These are phyloP conservation scores for Colletotrichum godetiae DNA, from an alignment of 2,329 filamentous ascomycete species.

Conservation along the genomic window DNA sequence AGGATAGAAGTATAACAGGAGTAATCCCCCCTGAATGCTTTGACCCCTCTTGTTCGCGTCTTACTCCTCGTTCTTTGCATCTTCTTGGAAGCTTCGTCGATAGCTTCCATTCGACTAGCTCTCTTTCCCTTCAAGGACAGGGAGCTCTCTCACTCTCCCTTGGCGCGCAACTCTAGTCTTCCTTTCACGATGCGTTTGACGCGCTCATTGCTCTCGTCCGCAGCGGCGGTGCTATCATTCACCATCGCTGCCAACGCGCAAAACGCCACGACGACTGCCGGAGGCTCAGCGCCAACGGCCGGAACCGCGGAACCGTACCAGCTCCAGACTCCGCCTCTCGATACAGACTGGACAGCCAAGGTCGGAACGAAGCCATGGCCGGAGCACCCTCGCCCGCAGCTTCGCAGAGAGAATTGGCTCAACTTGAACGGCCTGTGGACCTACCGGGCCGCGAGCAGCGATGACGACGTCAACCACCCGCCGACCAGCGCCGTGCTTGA, in stretches of 20 bases:
- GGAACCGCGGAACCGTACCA: slow-evolving; percentile 44
- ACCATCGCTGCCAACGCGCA: not conserved
- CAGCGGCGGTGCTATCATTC: slow-evolving; percentile 4
- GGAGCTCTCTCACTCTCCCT: not conserved
- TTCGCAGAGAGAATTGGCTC: slow-evolving; percentile 65
- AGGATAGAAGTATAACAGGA: slow-evolving; percentile 18
- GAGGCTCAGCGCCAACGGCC: not conserved
- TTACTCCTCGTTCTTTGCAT: not conserved
- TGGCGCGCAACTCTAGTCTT: not conserved
- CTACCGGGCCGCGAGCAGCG: slow-evolving; percentile 51
- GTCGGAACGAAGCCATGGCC: slow-evolving; percentile 67
- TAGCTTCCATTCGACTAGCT: not conserved
- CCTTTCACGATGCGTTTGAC: slow-evolving; percentile 25
- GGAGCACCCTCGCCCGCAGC: slow-evolving; percentile 67
- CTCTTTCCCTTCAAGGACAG: not conserved
- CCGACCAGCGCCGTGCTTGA: slow-evolving; percentile 43
- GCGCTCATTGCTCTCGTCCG: slow-evolving; percentile 10
- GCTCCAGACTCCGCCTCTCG: slow-evolving; percentile 53
- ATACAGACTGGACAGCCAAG: slow-evolving; percentile 63
- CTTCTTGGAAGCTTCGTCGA: not conserved
- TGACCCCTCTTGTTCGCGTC: slow-evolving; percentile 30
- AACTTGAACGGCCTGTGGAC: slow-evolving; percentile 70
- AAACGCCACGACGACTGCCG: not conserved
- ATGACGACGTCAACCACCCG: slow-evolving; percentile 36
- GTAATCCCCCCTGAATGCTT: slow-evolving; percentile 6